Percentiles rank a stretch among this genome's conserved stretches.
Evolutionary conservation across 331 rosid genomes (phyloP).

Genomic region (Malus hybrid): DNA sequence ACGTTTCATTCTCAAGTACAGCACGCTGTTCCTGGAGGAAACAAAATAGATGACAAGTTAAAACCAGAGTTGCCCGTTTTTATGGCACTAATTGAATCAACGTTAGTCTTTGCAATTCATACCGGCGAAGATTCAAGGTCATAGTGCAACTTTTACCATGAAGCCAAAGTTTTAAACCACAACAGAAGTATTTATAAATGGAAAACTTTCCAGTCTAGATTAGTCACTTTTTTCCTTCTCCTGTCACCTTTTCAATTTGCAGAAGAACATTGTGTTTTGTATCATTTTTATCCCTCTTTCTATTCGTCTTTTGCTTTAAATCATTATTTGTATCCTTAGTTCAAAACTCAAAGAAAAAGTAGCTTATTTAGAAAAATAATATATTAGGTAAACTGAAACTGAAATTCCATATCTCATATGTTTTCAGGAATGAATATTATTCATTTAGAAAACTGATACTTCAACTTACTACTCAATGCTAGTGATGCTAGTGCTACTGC

Average conservation of each 20-base stretch:
- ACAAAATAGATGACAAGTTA: conserved; percentile 10
- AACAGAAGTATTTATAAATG: background rate
- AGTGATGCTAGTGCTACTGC: too few relatives aligned
- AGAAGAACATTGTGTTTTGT: background rate
- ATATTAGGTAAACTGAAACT: background rate
- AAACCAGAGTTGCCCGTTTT: background rate
- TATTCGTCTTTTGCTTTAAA: background rate
- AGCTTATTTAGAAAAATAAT: background rate
- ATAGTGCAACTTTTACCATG: background rate
- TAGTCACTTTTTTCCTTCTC: background rate
- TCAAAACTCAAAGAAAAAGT: background rate
- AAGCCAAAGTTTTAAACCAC: background rate
- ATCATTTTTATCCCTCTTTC: background rate
- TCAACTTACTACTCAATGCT: background rate
- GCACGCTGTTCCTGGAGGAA: conserved; percentile 77
- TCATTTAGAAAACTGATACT: background rate
- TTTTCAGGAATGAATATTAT: background rate
- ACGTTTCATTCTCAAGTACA: conserved; percentile 67
- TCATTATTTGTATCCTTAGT: background rate
- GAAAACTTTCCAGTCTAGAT: background rate
- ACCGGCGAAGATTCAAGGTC: background rate
- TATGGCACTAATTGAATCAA: background rate
- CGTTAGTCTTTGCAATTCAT: too few relatives aligned
- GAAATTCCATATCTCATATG: background rate
- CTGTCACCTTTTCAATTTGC: background rate